A percentile compares a stretch with the other conserved stretches of the same genome.
These are phyloP conservation scores for Bipolaris victoriae DNA, from an alignment of 2,329 filamentous ascomycete genomes.

Conservation along the genomic window DNA sequence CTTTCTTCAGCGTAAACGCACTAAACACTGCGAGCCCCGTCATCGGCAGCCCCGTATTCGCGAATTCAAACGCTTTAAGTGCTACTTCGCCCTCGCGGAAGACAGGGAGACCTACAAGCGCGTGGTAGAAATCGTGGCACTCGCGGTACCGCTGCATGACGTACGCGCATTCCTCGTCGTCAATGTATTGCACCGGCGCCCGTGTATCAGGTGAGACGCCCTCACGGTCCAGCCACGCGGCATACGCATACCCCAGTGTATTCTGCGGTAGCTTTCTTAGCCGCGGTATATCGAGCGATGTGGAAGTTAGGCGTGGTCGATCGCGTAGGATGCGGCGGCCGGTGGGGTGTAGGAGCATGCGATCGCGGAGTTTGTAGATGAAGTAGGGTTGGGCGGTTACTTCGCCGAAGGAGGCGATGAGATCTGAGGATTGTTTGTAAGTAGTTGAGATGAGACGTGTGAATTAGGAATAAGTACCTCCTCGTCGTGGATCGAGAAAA, in stretches of 20 bases:
- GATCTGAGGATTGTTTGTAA: slow-evolving; percentile 61
- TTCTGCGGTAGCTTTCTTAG: slow-evolving; percentile 75
- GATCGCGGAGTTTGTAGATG: slow-evolving; percentile 86
- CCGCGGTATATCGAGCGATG: slow-evolving; percentile 68
- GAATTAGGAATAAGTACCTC: slow-evolving; percentile 58
- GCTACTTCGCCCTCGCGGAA: slow-evolving; percentile 96
- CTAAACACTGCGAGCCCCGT: slow-evolving; percentile 85
- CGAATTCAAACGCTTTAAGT: slow-evolving; percentile 97
- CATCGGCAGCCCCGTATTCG: slow-evolving; percentile 94
- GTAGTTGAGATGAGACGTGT: not conserved
- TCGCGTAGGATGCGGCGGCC: slow-evolving; percentile 91
- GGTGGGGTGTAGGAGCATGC: slow-evolving; percentile 84
- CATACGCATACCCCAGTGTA: slow-evolving; percentile 82
- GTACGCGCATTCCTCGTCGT: slow-evolving; percentile 94
- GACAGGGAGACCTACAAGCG: slow-evolving; percentile 85
- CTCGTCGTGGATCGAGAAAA: slow-evolving; percentile 77
- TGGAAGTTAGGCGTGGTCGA: slow-evolving; percentile 83
- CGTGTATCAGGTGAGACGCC: slow-evolving; percentile 92
- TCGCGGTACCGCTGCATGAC: slow-evolving; percentile 98
- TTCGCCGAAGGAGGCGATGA: slow-evolving; percentile 94
- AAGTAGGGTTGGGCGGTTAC: slow-evolving; percentile 94
- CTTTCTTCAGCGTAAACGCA: slow-evolving; percentile 66
- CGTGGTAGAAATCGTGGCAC: slow-evolving; percentile 97
- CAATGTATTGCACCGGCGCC: slow-evolving; percentile 82
- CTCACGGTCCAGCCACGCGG: slow-evolving; percentile 89